These are phyloP conservation scores for Cordyceps militaris DNA, from an alignment of 2,329 filamentous ascomycete species.

Conservation along the genomic window DNA sequence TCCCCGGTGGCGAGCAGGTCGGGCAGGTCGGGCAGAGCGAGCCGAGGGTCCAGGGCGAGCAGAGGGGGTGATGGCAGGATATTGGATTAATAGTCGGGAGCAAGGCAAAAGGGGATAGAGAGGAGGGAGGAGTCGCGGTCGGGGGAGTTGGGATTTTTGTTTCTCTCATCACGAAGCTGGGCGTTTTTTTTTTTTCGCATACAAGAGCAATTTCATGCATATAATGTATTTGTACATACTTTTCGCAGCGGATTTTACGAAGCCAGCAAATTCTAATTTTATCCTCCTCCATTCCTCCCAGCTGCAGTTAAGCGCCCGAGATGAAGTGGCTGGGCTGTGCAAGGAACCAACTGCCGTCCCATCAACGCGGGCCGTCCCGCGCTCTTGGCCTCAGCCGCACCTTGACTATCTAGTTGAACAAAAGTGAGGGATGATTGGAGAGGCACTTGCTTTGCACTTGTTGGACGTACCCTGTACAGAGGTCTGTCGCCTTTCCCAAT, in stretches of 20 bases:
- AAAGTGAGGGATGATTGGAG: neutral
- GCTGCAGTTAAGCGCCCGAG: neutral
- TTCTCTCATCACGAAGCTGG: neutral
- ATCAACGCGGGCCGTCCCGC: neutral
- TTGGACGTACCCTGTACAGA: too few relatives aligned
- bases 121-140: neutral
- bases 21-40: too few relatives aligned
- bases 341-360: neutral
- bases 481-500: too few relatives aligned
- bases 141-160: neutral
- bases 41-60: too few relatives aligned
- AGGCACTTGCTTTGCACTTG: too few relatives aligned
- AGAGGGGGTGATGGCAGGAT: neutral
- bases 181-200: neutral
- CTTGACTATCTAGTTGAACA: neutral
- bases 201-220: neutral
- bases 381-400: neutral
- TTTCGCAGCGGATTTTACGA: neutral
- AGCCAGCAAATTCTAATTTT: neutral
- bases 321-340: neutral
- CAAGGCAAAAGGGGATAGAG: neutral
- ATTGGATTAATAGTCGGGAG: neutral
- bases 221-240: constrained; percentile 7
- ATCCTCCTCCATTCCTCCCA: neutral
- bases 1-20: neutral